Conservation (phyloP, 306 rosid genomes). For the Cucumis hystrix region DNA sequence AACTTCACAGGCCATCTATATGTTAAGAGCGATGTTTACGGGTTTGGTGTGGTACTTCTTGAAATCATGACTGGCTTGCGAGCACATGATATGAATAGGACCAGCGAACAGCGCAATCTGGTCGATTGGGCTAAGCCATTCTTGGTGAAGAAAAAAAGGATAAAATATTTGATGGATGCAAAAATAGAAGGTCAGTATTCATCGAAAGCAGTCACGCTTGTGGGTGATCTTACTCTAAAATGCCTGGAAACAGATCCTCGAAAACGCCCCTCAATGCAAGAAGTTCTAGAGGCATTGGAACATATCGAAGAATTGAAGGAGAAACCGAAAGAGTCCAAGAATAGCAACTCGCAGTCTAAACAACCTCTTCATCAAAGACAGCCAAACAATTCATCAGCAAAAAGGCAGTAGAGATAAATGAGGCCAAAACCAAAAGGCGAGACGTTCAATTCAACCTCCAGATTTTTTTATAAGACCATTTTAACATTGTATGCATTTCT, state of each 20-base stretch:
- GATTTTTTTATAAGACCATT: neutral
- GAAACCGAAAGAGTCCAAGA: slow-evolving; percentile 12
- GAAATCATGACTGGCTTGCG: slow-evolving; percentile 65
- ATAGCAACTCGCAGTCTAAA: neutral
- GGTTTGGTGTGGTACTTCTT: slow-evolving; percentile 81
- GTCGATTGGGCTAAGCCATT: slow-evolving; percentile 62
- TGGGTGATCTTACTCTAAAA: slow-evolving; percentile 40
- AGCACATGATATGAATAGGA: slow-evolving; percentile 40
- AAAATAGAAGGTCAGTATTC: slow-evolving; percentile 61
- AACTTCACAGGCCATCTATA: slow-evolving; percentile 65
- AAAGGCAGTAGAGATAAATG: neutral
- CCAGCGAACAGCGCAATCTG: slow-evolving; percentile 34
- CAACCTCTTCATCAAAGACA: neutral
- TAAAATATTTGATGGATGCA: slow-evolving; percentile 40
- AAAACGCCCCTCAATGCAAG: slow-evolving; percentile 69
- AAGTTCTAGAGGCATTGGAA: slow-evolving; percentile 52
- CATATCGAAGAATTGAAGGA: slow-evolving; percentile 25
- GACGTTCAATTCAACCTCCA: neutral
- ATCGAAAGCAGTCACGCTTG: slow-evolving; percentile 30
- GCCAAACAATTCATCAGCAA: slow-evolving; percentile 5
- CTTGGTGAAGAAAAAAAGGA: slow-evolving; percentile 27
- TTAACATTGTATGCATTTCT: neutral
- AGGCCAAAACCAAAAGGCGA: neutral
- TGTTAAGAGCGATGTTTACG: slow-evolving; percentile 83
- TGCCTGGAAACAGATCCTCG: slow-evolving; percentile 49